Base-by-base conservation (phyloP, 2,329 filamentous ascomycete genomes). In the Colletotrichum truncatum region DNA sequence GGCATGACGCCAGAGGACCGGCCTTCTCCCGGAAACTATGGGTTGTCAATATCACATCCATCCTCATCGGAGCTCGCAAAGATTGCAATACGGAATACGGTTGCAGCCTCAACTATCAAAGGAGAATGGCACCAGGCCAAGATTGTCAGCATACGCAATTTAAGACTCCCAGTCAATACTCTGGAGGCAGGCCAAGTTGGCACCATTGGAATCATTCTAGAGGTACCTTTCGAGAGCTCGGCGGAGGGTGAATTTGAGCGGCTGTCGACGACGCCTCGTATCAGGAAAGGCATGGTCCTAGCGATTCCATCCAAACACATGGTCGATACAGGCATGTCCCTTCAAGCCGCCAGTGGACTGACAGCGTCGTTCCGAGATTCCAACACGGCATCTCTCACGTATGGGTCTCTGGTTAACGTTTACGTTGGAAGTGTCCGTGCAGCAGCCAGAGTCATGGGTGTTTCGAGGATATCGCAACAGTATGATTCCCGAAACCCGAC, bases 351-450 rank as follows among this genome's bases (percentile, higher is more conserved):
- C 14, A 91, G 87, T 26, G 90, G 90, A 0, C 86, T 94, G 69
- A 89, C 88, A 1, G 94, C 93, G 0, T 84, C 85, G 1, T 97
- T 98, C 73, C 80, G 85, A 1, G 85, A 90, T 5, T 76, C 83
- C 0, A 87, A 91, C 51, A 86, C 90, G 0, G 86, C 85, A 23
- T 81, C 86, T 1, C 81, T 98, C 6, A 84, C 86, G 0, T 80
- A 89, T 1, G 92, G 92, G 1, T 90, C 86, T 39, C 82, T 91
- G 32, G 89, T 94, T 5, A 94, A 97, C 28, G 87, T 95, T 1
- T 98, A 98, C 73, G 88, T 94, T 39, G 93, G 93, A 16, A 98
- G 94, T 73, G 90, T 98, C 12, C 87, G 95, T 8, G 91, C 94
- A 1, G 89, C 92, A 0, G 94, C 93, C 1, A 90, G 91, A 65